Evolutionary conservation across 306 rosid genomes (phyloP).

Genomic region (Casuarina cunninghamiana): DNA sequence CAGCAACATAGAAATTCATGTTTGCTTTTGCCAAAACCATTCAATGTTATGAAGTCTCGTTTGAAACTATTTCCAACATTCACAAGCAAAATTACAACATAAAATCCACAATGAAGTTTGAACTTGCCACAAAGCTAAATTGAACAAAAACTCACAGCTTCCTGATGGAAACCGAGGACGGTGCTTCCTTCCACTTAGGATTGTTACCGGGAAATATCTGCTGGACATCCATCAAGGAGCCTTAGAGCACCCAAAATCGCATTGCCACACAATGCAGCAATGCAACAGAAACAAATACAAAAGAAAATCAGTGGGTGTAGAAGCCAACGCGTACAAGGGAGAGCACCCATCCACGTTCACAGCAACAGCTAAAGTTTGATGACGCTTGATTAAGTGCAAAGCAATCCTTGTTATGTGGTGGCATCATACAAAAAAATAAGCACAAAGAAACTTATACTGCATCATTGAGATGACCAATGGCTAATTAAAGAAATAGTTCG

Average conservation of each 20-base stretch:
- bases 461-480: too few relatives aligned
- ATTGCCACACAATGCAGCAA: conserved; percentile 97
- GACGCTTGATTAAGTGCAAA: too few relatives aligned
- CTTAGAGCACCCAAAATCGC: conserved; percentile 92
- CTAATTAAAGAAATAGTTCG: too few relatives aligned
- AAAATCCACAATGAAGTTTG: neutral
- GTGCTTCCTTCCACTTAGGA: conserved; percentile 94
- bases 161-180: conserved; percentile 77
- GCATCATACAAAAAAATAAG: too few relatives aligned
- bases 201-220: conserved; percentile 89
- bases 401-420: too few relatives aligned
- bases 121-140: neutral
- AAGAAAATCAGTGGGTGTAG: too few relatives aligned
- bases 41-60: neutral
- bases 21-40: neutral
- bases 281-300: conserved; percentile 25
- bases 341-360: too few relatives aligned
- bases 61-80: neutral
- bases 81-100: neutral
- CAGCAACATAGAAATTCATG: too few relatives aligned
- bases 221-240: conserved; percentile 78
- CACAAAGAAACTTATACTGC: too few relatives aligned
- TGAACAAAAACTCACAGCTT: conserved; percentile 67
- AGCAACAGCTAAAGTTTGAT: too few relatives aligned
- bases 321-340: too few relatives aligned